A percentile compares a stretch with the other conserved stretches of the same genome.
These are phyloP conservation scores for Terana coerulea DNA, from an alignment of 768 basidiomycete genomes.

Conservation along the genomic window DNA sequence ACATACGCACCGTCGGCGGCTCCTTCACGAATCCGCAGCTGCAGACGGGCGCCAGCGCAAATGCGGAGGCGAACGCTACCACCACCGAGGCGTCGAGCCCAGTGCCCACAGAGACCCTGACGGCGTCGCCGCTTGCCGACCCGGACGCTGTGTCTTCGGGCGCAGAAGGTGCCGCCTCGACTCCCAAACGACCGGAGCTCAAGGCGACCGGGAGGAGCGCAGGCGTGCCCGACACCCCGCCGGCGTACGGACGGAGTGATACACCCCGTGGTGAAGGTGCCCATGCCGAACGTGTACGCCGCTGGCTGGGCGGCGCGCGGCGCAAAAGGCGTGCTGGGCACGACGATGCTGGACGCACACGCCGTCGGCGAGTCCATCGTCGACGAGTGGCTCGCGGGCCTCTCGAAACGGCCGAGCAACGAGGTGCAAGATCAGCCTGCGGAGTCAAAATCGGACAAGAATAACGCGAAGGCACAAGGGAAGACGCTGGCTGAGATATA, in stretches of 20 bases:
- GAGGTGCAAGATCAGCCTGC: neutral
- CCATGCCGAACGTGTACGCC: slow-evolving; percentile 70
- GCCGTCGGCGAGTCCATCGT: slow-evolving; percentile 51
- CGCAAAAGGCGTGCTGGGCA: slow-evolving; percentile 86
- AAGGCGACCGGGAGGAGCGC: no score
- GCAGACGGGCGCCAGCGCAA: slow-evolving; percentile 16
- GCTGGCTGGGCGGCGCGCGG: slow-evolving; percentile 93
- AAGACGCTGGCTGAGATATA: neutral
- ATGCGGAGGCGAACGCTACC: neutral
- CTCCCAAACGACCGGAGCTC: no score
- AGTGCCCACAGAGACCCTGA: neutral
- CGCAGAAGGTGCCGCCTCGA: neutral
- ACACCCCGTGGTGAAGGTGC: slow-evolving; percentile 24
- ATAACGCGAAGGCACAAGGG: no score
- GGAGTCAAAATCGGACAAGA: neutral
- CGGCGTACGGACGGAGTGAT: slow-evolving; percentile 43
- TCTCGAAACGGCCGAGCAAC: neutral
- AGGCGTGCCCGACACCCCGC: no score
- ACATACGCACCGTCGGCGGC: slow-evolving; percentile 56
- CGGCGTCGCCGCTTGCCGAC: neutral
- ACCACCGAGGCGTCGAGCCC: neutral
- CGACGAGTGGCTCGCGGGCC: neutral
- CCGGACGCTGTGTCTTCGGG: neutral
- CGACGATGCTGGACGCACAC: slow-evolving; percentile 93
- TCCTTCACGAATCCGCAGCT: slow-evolving; percentile 30